Evolutionary conservation across 2,329 filamentous ascomycete species (phyloP).

Genomic region (Epichloe sibirici): DNA sequence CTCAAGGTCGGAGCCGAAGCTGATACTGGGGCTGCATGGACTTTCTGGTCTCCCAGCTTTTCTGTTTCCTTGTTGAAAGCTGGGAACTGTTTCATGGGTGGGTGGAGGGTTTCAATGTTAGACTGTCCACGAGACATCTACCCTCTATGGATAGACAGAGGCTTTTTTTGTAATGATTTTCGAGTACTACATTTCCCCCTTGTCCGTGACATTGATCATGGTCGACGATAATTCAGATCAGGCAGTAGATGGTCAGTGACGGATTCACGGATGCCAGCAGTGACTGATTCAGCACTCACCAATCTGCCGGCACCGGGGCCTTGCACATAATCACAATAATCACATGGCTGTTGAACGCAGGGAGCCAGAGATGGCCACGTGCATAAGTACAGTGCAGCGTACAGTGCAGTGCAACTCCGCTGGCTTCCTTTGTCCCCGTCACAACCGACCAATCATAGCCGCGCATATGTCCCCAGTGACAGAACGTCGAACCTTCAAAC

Average conservation of each 20-base stretch:
- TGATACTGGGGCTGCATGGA: neutral
- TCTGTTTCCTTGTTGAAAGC: slow-evolving; percentile 2
- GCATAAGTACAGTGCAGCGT: too few relatives aligned
- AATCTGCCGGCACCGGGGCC: too few relatives aligned
- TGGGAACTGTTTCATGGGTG: neutral
- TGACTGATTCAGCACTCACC: too few relatives aligned
- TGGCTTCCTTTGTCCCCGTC: neutral
- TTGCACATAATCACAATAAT: too few relatives aligned
- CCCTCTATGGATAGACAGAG: slow-evolving; percentile 2
- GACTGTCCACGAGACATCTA: neutral
- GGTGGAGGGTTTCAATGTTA: neutral
- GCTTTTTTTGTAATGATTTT: slow-evolving; percentile 5
- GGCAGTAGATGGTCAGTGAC: too few relatives aligned
- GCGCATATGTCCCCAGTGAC: neutral
- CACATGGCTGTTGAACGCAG: too few relatives aligned
- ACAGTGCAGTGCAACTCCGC: too few relatives aligned
- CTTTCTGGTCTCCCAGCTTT: neutral
- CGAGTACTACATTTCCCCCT: neutral
- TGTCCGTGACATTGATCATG: too few relatives aligned
- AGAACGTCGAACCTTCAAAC: neutral
- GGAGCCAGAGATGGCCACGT: too few relatives aligned
- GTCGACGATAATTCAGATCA: too few relatives aligned
- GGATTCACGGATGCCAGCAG: too few relatives aligned
- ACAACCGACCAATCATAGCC: neutral
- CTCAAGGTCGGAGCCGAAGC: neutral